Base-by-base conservation (phyloP, 768 basidiomycete genomes). In the Galerina sulciceps region DNA sequence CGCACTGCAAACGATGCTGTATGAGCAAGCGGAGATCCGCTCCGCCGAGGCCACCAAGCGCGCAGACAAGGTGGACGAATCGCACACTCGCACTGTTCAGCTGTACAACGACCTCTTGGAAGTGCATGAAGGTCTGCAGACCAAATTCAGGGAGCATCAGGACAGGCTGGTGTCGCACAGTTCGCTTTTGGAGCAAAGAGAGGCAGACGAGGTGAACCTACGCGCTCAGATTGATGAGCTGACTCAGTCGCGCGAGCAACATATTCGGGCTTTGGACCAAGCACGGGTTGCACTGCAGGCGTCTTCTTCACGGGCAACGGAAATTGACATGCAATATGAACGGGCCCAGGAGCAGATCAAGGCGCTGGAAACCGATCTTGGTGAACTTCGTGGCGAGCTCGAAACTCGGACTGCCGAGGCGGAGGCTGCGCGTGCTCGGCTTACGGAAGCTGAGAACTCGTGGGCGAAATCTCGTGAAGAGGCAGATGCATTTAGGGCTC, bases 401-500 rank as follows among this genome's bases (percentile, higher is more conserved):
- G 94, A 96, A 71, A 76, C 85, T 2, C 83, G 87, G 58, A 83
- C 81, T 1, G 77, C 83, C 2, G 96, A 97, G 71, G 84, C 86
- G 14, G 93, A 96, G 60, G 73, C 85, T 9, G 80, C 88, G 6
- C 83, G 85, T 44, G 75, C 79, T 10, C 81, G 89, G 54, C 75
- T 96, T 42, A 78, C 83, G 22, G 93, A 96, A 53, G 87, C 89
- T 42, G 96, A 97, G 75, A 94, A 91, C 68, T 86, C 90, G 9
- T 97, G 94, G 89, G 85, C 91, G 22, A 91, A 94, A 72, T 93
- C 94, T 42, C 86, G 94, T 13, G 91, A 96, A 75, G 94, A 98
- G 77, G 93, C 94, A 2, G 96, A 97, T 71, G 86, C 90, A 1
- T 87, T 95, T 72, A 81, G 94, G 53, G 89, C 91, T 18, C 77